Percentiles rank a stretch among this genome's conserved stretches.
phyloP scores from a whole-genome alignment of 2,329 filamentous ascomycete species.

The Xylariaceae sp. region DNA sequence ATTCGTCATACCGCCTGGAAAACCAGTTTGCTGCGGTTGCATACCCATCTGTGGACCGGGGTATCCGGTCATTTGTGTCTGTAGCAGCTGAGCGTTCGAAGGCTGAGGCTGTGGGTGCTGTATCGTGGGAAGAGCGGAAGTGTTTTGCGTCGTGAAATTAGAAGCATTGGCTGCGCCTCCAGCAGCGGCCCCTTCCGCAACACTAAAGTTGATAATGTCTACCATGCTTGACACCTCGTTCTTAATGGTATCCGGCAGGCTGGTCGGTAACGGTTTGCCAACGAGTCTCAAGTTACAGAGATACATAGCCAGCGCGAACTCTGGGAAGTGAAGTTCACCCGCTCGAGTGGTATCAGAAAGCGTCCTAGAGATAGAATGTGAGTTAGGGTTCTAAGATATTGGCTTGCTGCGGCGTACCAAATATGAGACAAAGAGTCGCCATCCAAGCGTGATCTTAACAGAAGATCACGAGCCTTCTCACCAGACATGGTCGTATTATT shows the following conservation, averaged over 20 bases:
- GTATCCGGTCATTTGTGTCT: constrained; percentile 64
- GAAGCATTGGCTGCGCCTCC: constrained; percentile 58
- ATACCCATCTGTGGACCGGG: constrained; percentile 53
- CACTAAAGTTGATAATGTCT: constrained; percentile 94
- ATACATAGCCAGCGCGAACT: constrained; percentile 98
- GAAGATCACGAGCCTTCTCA: constrained; percentile 84
- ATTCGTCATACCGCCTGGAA: constrained; percentile 55
- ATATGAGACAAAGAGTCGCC: constrained; percentile 87
- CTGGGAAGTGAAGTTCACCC: constrained; percentile 91
- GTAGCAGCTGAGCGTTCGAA: constrained; percentile 62
- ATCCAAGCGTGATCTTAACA: constrained; percentile 81
- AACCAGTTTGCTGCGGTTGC: constrained; percentile 65
- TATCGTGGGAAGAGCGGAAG: constrained; percentile 47
- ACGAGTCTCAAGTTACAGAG: constrained; percentile 91
- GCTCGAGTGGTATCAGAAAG: constrained; percentile 93
- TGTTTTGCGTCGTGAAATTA: constrained; percentile 56
- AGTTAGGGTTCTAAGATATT: constrained; percentile 15
- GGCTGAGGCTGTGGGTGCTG: constrained; percentile 69
- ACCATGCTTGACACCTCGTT: constrained; percentile 99
- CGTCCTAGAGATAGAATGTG: constrained; percentile 52
- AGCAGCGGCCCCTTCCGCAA: constrained; percentile 66
- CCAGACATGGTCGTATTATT: constrained; percentile 80
- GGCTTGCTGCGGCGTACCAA: constrained; percentile 54
- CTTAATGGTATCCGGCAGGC: constrained; percentile 76
- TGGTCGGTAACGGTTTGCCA: constrained; percentile 70